A percentile compares a stretch with the other conserved stretches of the same genome.
Conservation (phyloP, 164 flowering plant species). For the Piper betle region DNA sequence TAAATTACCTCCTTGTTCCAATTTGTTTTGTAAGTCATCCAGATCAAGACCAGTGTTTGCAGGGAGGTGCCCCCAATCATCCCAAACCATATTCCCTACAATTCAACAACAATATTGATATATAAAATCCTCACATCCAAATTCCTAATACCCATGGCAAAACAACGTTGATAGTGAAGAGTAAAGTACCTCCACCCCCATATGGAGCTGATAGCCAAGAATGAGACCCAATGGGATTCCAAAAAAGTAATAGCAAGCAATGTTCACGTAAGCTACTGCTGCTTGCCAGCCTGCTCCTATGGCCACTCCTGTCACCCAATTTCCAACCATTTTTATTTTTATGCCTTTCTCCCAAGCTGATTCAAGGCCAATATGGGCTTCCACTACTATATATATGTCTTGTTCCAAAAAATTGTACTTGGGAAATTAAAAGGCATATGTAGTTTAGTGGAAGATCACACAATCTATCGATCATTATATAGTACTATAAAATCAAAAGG, state of each 20-base stretch:
- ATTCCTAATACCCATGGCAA: background rate
- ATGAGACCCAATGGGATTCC: slow-evolving; percentile 56
- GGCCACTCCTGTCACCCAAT: slow-evolving; percentile 40
- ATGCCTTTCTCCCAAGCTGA: background rate
- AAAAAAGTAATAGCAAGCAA: slow-evolving; percentile 50
- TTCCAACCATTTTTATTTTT: background rate
- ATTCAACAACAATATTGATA: background rate
- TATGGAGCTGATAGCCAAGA: slow-evolving; percentile 29
- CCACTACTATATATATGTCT: too few relatives aligned
- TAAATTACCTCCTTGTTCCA: slow-evolving; percentile 66
- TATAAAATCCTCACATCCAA: too few relatives aligned
- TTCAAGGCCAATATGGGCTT: background rate
- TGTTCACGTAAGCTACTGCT: slow-evolving; percentile 50
- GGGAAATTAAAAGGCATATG: too few relatives aligned
- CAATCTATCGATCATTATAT: too few relatives aligned
- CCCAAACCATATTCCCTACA: slow-evolving; percentile 68
- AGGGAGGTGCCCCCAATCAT: slow-evolving; percentile 43
- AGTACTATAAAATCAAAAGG: too few relatives aligned
- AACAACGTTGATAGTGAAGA: background rate
- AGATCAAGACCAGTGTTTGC: slow-evolving; percentile 37
- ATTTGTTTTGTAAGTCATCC: slow-evolving; percentile 41
- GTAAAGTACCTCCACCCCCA: slow-evolving; percentile 37
- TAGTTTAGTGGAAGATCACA: too few relatives aligned
- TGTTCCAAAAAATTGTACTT: background rate
- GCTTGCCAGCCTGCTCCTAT: slow-evolving; percentile 82